These are phyloP conservation scores for Nicotiana paniculata DNA, from an alignment of 257 asterid species.

Conservation along the genomic window DNA sequence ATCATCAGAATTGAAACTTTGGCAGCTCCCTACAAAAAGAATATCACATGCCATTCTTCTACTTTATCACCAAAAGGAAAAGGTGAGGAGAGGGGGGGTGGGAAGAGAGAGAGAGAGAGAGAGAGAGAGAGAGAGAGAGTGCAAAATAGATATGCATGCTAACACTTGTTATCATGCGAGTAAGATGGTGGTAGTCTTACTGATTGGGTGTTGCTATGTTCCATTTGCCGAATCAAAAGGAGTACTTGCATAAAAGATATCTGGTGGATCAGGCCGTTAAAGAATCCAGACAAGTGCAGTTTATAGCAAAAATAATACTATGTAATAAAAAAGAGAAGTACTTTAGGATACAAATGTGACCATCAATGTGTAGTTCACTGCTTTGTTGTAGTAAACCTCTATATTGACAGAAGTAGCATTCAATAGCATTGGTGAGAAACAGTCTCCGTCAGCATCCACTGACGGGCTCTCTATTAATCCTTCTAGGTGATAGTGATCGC, in stretches of 20 bases:
- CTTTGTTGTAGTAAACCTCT: slow-evolving; percentile 90
- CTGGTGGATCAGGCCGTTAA: slow-evolving; percentile 43
- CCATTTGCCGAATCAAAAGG: slow-evolving; percentile 92
- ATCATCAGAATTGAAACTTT: slow-evolving; percentile 92
- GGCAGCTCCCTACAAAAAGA: slow-evolving; percentile 78
- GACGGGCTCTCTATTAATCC: slow-evolving; percentile 98
- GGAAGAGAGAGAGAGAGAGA: too few species aligned
- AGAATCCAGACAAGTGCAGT: slow-evolving; percentile 36
- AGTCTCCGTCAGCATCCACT: slow-evolving; percentile 89
- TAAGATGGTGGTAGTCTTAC: slow-evolving; percentile 34
- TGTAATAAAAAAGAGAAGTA: slow-evolving; percentile 2
- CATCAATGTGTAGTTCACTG: slow-evolving; percentile 95
- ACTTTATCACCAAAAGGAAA: background rate
- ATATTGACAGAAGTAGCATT: slow-evolving; percentile 88
- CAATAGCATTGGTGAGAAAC: slow-evolving; percentile 87
- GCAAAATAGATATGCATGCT: too few species aligned
- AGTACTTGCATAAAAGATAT: slow-evolving; percentile 91
- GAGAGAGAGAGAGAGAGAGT: too few species aligned
- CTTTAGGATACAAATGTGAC: slow-evolving; percentile 97
- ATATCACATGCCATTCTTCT: slow-evolving; percentile 2
- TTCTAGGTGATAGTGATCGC: slow-evolving; percentile 66
- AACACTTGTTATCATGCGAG: too few species aligned
- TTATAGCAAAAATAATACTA: background rate
- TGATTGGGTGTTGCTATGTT: slow-evolving; percentile 95
- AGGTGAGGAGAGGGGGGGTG: too few species aligned